These are phyloP conservation scores for Sugiyamaella valdiviana DNA, from an alignment of 805 yeast genomes.

Conservation along the genomic window DNA sequence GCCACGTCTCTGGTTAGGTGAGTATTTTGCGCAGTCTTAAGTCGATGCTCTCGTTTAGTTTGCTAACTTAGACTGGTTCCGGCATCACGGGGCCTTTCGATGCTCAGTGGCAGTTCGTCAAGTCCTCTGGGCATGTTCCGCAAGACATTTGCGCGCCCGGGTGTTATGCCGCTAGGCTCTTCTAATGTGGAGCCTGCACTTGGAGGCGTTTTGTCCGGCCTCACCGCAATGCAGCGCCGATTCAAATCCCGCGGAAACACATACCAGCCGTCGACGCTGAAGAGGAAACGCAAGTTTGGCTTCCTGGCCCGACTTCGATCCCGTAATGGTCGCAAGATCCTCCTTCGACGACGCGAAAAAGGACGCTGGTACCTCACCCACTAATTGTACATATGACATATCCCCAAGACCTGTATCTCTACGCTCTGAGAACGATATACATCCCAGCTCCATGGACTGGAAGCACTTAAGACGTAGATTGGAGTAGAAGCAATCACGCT, in stretches of 20 bases:
- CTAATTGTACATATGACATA: slow-evolving; percentile 33
- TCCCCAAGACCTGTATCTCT: too few species aligned
- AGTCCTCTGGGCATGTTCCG: neutral
- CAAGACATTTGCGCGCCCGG: neutral
- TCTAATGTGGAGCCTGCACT: slow-evolving; percentile 8
- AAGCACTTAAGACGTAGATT: too few species aligned
- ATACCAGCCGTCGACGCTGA: slow-evolving; percentile 86
- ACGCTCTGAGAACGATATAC: too few species aligned
- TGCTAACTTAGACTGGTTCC: neutral
- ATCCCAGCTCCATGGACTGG: too few species aligned
- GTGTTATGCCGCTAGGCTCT: neutral
- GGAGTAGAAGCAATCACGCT: too few species aligned
- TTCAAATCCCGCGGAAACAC: slow-evolving; percentile 91
- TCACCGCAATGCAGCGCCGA: slow-evolving; percentile 42
- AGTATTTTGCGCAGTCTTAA: neutral
- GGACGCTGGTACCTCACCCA: slow-evolving; percentile 93
- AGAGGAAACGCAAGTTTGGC: slow-evolving; percentile 85
- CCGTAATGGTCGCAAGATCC: slow-evolving; percentile 68
- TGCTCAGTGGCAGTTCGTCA: neutral
- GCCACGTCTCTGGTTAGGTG: neutral
- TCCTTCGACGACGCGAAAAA: slow-evolving; percentile 72
- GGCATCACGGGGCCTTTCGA: neutral
- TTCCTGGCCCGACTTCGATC: slow-evolving; percentile 78
- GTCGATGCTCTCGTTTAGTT: too few species aligned
- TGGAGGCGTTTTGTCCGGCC: slow-evolving; percentile 10